Base-by-base conservation (phyloP, 257 asterid genomes). In the Solanum chmielewskii region DNA sequence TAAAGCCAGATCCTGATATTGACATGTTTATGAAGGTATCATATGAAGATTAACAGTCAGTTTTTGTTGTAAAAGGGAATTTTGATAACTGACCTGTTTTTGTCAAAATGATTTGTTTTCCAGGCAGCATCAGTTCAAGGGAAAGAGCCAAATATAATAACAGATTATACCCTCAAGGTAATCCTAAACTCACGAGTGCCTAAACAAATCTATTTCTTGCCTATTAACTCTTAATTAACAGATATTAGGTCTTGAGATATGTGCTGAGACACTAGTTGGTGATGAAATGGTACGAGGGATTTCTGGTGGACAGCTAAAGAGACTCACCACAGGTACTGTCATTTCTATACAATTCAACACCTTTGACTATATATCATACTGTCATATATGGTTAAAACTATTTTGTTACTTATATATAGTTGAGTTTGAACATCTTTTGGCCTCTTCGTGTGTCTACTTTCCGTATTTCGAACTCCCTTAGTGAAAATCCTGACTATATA, bases 11-110 rank as follows among this genome's bases (percentile, higher is more conserved):
- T 69, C 94, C 97, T 76, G 98, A 94, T 91, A 68, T 95, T 78
- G 99, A 95, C 90, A 90, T 95, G 20, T 94, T 86, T 92, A 95
- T 96, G 98, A 96, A 96, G 99, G 99, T 96, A 70, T 16, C 98
- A 98, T 96, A 70, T 16, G 52, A 52, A 20, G 23, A 75, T 37
- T 18, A 35, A 20, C 45, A 18, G 13, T 71, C 25, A 18, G 44
- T 33, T 71, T 71, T 14, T 70, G 2, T 6, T 33, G 13, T 71
- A 11, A 73, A 73, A 73, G 45, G 1, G 45, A 70, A 8, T 59
- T 8, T 59, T 20, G 21, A 3, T 20, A 59, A 9, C 45, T 71
- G 7, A 33, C 16, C 9, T 33, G n/a, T 70, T 71, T 73, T 20
- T 73, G 47, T 5, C 49, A 35, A 71, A 18, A 71, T 71, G 47